Conservation (phyloP, 441 rosid species). For the Erodium texanum region DNA sequence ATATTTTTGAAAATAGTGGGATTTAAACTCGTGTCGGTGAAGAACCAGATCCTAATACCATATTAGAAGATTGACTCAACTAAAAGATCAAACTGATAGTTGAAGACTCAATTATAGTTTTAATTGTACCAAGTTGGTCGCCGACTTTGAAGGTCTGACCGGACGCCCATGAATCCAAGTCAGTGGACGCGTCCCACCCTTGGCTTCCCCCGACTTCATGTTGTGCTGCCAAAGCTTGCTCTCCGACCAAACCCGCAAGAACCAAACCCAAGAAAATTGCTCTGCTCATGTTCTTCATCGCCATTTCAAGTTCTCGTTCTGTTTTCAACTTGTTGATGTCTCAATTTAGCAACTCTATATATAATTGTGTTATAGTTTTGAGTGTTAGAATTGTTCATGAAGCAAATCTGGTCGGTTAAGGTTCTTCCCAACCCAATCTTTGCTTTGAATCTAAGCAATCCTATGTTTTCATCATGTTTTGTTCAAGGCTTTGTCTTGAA, state of each 20-base stretch:
- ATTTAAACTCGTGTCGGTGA: no score
- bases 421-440: conserved; percentile 32
- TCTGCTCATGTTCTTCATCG: conserved; percentile 16
- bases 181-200: conserved; percentile 77
- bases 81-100: no score
- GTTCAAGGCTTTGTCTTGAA: conserved; percentile 18
- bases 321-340: neutral
- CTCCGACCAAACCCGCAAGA: conserved; percentile 26
- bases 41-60: no score
- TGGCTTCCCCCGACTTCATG: conserved; percentile 75
- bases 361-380: no score
- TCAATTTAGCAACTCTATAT: neutral
- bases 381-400: conserved; percentile 26
- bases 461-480: conserved; percentile 11
- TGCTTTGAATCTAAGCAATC: conserved; percentile 54
- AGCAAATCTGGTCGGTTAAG: conserved; percentile 34
- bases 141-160: conserved; percentile 64
- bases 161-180: conserved; percentile 66
- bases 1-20: no score
- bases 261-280: conserved; percentile 27
- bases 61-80: no score
- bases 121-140: conserved; percentile 69
- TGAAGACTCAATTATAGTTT: no score
- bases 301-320: conserved; percentile 15
- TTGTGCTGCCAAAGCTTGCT: conserved; percentile 40